phyloP scores from a whole-genome alignment of 1,284 basidiomycete genomes.

The Volvariella surrecta region DNA sequence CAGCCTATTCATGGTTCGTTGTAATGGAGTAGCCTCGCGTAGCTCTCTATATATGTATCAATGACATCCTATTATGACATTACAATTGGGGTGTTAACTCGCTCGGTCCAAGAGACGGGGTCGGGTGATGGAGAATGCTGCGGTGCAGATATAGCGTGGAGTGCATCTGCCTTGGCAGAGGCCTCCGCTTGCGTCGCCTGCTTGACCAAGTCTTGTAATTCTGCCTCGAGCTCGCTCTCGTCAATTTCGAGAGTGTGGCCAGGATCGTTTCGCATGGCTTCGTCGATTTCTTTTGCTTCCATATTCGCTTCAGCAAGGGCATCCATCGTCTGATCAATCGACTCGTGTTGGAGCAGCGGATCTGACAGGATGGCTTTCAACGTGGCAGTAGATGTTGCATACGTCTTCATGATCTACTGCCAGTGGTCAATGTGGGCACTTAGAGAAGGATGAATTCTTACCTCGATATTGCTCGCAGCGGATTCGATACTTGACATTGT shows the following conservation, averaged over 20 bases:
- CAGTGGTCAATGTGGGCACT: slow-evolving; percentile 5
- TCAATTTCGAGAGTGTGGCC: slow-evolving; percentile 37
- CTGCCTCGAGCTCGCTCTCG: slow-evolving; percentile 55
- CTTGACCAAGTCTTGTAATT: slow-evolving; percentile 41
- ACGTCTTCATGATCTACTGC: slow-evolving; percentile 75
- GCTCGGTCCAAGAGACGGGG: too few relatives aligned
- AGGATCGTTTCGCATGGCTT: slow-evolving; percentile 50
- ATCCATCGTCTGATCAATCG: slow-evolving; percentile 82
- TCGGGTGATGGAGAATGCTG: too few relatives aligned
- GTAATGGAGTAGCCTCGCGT: too few relatives aligned
- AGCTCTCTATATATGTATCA: too few relatives aligned
- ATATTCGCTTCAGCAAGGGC: slow-evolving; percentile 76
- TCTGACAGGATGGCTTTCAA: slow-evolving; percentile 71
- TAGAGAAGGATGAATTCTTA: slow-evolving; percentile 22
- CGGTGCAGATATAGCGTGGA: too few relatives aligned
- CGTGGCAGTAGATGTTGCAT: slow-evolving; percentile 74
- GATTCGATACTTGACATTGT: slow-evolving; percentile 82
- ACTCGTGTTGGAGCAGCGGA: slow-evolving; percentile 69
- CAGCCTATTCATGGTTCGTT: too few relatives aligned
- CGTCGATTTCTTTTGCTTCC: slow-evolving; percentile 77
- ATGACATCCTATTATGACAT: too few relatives aligned
- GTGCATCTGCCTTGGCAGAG: slow-evolving; percentile 11
- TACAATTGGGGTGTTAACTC: too few relatives aligned
- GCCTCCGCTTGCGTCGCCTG: slow-evolving; percentile 26
- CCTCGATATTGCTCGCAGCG: slow-evolving; percentile 84